A percentile compares a stretch with the other conserved stretches of the same genome.
Evolutionary conservation across 176 grass and related monocot genomes (phyloP).

Genomic region (Cenchrus fungigraminus): DNA sequence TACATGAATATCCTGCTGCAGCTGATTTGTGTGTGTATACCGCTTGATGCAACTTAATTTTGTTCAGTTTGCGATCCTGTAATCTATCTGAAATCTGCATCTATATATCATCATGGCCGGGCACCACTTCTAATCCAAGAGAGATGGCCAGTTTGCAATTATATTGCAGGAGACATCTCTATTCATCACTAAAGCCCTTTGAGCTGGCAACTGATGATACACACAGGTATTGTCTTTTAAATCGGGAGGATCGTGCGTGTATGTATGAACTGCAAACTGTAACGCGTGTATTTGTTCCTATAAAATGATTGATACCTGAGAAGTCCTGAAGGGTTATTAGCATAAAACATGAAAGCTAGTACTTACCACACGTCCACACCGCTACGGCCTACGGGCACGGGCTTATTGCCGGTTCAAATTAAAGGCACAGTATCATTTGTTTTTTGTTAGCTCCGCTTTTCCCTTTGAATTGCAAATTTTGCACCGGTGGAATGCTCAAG

Average conservation of each 20-base stretch:
- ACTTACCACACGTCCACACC: too few relatives aligned
- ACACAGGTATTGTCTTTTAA: neutral
- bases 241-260: neutral
- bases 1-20: neutral
- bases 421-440: too few relatives aligned
- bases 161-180: neutral
- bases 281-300: neutral
- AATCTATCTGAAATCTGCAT: neutral
- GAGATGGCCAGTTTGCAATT: neutral
- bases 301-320: neutral
- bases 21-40: neutral
- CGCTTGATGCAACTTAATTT: neutral
- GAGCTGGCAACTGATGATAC: neutral
- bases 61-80: neutral
- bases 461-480: too few relatives aligned
- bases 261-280: neutral
- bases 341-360: too few relatives aligned
- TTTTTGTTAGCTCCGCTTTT: too few relatives aligned
- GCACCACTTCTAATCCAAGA: neutral
- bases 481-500: too few relatives aligned
- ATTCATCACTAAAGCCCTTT: neutral
- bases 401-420: too few relatives aligned
- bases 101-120: neutral
- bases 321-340: too few relatives aligned
- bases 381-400: too few relatives aligned